A percentile compares a stretch with the other conserved stretches of the same genome.
Conservation (phyloP, 1,139 yeast genomes). For the Arxiozyma telluris region DNA sequence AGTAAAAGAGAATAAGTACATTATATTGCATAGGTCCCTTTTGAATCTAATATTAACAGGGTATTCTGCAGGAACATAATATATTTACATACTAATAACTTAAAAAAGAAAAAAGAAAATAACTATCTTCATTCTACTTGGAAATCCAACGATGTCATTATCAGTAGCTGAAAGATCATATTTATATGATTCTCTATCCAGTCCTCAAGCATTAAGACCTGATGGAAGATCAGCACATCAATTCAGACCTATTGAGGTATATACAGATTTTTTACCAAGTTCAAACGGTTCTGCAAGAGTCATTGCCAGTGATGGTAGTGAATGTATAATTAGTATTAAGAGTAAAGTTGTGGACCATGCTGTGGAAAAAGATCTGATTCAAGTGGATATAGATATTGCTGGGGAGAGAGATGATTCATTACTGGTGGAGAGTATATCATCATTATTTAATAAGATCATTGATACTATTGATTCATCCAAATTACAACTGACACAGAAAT, state of each 20-base stretch:
- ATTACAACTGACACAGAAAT: constrained; percentile 59
- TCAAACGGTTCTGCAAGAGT: constrained; percentile 91
- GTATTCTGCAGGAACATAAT: neutral
- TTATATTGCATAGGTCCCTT: no score
- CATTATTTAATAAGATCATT: constrained; percentile 36
- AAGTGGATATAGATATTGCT: constrained; percentile 68
- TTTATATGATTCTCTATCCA: constrained; percentile 59
- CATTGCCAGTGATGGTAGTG: constrained; percentile 80
- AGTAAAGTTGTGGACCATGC: constrained; percentile 64
- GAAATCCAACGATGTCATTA: constrained; percentile 40
- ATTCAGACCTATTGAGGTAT: constrained; percentile 79
- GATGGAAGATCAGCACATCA: constrained; percentile 71
- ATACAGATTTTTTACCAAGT: constrained; percentile 68
- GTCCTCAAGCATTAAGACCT: constrained; percentile 61
- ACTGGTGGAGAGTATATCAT: constrained; percentile 49
- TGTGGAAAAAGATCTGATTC: constrained; percentile 40
- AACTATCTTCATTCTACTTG: neutral
- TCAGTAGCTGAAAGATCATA: constrained; percentile 85
- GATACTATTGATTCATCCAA: constrained; percentile 34
- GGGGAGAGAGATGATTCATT: constrained; percentile 65
- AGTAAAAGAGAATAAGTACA: no score
- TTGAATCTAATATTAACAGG: no score
- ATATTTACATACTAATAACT: neutral
- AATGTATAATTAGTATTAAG: constrained; percentile 84
- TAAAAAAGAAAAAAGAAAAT: neutral